These are phyloP conservation scores for Dryas drummondii DNA, from an alignment of 306 rosid species.

Conservation along the genomic window DNA sequence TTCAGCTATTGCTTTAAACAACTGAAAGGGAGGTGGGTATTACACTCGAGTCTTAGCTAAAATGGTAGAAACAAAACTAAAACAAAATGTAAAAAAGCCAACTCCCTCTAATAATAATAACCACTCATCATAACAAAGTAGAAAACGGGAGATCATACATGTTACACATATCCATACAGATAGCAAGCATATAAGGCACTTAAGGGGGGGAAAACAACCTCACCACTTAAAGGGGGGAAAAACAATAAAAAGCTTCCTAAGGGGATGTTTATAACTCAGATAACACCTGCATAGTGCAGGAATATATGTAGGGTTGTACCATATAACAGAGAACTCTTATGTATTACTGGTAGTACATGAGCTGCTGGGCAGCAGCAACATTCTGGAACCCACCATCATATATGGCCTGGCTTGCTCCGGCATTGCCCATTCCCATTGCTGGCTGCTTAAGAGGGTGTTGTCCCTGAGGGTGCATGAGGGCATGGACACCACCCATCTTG, in stretches of 20 bases:
- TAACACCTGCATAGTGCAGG: constrained; percentile 38
- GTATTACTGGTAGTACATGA: constrained; percentile 89
- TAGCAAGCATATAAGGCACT: constrained; percentile 41
- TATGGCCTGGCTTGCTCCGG: constrained; percentile 95
- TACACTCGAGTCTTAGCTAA: not conserved
- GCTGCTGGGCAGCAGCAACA: constrained; percentile 92
- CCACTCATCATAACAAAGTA: constrained; percentile 51
- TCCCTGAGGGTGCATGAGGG: constrained; percentile 83
- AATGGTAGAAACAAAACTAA: not conserved
- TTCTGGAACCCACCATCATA: constrained; percentile 95
- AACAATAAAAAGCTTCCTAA: constrained; percentile 33
- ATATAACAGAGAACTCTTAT: constrained; percentile 27
- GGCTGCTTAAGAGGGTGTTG: constrained; percentile 88
- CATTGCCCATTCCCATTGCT: constrained; percentile 61
- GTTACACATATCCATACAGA: constrained; percentile 46
- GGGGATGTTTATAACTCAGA: constrained; percentile 38
- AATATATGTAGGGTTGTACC: constrained; percentile 21
- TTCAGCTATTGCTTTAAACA: not conserved
- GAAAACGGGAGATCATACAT: constrained; percentile 43
- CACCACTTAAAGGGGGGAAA: constrained; percentile 23
- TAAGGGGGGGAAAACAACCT: constrained; percentile 28
- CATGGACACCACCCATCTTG: constrained; percentile 88
- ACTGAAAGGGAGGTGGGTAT: not conserved
- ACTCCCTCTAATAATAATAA: constrained; percentile 46
- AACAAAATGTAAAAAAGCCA: not conserved